These are phyloP conservation scores for Pseudogymnoascus sp. DNA, from an alignment of 2,329 filamentous ascomycete species.

Conservation along the genomic window DNA sequence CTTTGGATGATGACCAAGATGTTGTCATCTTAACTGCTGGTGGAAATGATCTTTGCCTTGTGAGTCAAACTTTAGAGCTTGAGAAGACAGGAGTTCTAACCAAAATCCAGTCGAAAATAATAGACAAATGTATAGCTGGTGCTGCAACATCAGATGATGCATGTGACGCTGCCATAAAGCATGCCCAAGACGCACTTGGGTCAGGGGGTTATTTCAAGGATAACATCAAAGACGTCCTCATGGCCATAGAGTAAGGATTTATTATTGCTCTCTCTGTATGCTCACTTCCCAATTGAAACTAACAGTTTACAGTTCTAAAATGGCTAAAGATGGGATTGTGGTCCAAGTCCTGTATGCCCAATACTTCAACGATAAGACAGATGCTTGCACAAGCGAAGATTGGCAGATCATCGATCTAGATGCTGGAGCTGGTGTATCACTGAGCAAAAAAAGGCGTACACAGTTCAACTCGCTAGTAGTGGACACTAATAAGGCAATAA, in stretches of 20 bases:
- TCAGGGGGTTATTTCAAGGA: slow-evolving; percentile 21
- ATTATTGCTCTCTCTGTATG: neutral
- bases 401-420: slow-evolving; percentile 13
- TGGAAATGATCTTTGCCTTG: slow-evolving; percentile 33
- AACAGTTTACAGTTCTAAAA: slow-evolving; percentile 21
- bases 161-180: slow-evolving; percentile 16
- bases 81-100: neutral
- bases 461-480: slow-evolving; percentile 26
- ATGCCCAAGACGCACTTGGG: slow-evolving; percentile 24
- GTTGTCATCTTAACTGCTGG: slow-evolving; percentile 32
- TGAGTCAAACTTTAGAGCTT: slow-evolving; percentile 10
- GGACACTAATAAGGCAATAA: slow-evolving; percentile 25
- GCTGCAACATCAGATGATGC: slow-evolving; percentile 12
- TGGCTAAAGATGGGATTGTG: slow-evolving; percentile 26
- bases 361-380: slow-evolving; percentile 29
- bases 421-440: slow-evolving; percentile 5
- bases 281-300: neutral
- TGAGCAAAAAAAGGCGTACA: slow-evolving; percentile 25
- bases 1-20: slow-evolving; percentile 26
- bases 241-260: slow-evolving; percentile 15
- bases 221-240: slow-evolving; percentile 25
- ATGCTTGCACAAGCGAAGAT: slow-evolving; percentile 19
- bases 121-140: slow-evolving; percentile 21
- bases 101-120: slow-evolving; percentile 13
- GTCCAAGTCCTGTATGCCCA: slow-evolving; percentile 27